Conservation (phyloP, 371 early-diverging fungal genomes). For the Mortierella sp. region DNA sequence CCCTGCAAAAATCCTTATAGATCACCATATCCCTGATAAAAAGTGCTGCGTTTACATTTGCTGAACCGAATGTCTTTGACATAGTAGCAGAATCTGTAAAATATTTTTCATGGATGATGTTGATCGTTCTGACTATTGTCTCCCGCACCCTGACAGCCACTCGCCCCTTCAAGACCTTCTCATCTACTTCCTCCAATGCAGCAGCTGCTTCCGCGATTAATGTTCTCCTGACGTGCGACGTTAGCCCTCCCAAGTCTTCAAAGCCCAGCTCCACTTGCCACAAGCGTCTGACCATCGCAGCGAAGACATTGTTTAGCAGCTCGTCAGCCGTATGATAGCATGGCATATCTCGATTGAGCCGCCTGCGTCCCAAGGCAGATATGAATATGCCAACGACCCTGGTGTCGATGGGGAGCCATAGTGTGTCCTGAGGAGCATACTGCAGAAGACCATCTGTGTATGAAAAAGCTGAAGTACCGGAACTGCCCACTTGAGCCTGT, state of each 20-base stretch:
- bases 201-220: too few species aligned
- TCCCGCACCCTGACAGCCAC: neutral
- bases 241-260: neutral
- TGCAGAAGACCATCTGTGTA: conserved; percentile 4
- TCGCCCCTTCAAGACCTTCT: too few species aligned
- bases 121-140: neutral
- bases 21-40: conserved; percentile 12
- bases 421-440: conserved; percentile 6
- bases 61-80: neutral
- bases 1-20: conserved; percentile 7
- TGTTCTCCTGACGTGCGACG: too few species aligned
- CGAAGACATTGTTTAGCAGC: conserved; percentile 27
- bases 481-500: conserved; percentile 10
- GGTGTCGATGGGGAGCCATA: neutral
- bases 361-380: neutral
- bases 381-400: conserved; percentile 4
- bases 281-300: conserved; percentile 47
- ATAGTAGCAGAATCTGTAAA: neutral
- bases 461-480: conserved; percentile 28
- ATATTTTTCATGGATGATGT: neutral
- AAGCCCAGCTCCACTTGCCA: conserved; percentile 17
- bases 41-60: neutral
- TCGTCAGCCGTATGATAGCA: conserved; percentile 18
- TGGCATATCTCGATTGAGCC: conserved; percentile 4
- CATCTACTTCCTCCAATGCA: too few species aligned